A percentile compares a stretch with the other conserved stretches of the same genome.
Evolutionary conservation across 192 early-diverging fungal genomes (phyloP).

Genomic region (Coemansia sp.): DNA sequence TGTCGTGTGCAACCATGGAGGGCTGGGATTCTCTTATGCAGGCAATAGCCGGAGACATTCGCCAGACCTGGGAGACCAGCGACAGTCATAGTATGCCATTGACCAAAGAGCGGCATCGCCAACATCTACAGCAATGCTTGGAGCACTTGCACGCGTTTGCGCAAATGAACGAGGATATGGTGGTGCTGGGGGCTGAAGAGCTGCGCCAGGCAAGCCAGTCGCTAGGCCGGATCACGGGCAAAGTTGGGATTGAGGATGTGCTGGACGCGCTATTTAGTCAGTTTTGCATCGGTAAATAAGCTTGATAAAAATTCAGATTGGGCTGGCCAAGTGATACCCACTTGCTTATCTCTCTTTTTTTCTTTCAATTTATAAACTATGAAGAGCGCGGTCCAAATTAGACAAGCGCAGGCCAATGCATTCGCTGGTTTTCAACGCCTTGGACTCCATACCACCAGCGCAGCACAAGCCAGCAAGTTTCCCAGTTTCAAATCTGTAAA

Average conservation of each 20-base stretch:
- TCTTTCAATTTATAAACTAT: no score
- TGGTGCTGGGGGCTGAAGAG: conserved; percentile 66
- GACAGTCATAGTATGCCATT: conserved; percentile 48
- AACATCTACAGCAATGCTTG: conserved; percentile 48
- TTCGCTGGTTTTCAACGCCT: no score
- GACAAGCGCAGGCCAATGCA: no score
- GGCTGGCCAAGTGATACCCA: no score
- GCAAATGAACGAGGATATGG: conserved; percentile 3
- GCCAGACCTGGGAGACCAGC: conserved; percentile 21
- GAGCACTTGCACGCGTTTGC: neutral
- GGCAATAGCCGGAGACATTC: conserved; percentile 25
- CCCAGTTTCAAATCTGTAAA: neutral
- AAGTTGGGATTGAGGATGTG: conserved; percentile 70
- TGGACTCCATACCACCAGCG: no score
- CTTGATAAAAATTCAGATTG: neutral
- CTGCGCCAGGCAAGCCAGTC: conserved; percentile 59
- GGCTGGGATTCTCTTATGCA: conserved; percentile 17
- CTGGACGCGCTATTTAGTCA: conserved; percentile 71
- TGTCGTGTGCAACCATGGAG: conserved; percentile 3
- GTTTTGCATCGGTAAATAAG: conserved; percentile 77
- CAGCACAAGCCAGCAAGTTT: neutral
- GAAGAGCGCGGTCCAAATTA: no score
- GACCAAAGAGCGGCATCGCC: conserved; percentile 67
- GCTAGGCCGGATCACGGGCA: conserved; percentile 70
- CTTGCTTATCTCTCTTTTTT: no score